Percentiles rank a stretch among this genome's conserved stretches.
These are phyloP conservation scores for Ophiostoma pallidulum DNA, from an alignment of 2,329 filamentous ascomycete genomes.

Conservation along the genomic window DNA sequence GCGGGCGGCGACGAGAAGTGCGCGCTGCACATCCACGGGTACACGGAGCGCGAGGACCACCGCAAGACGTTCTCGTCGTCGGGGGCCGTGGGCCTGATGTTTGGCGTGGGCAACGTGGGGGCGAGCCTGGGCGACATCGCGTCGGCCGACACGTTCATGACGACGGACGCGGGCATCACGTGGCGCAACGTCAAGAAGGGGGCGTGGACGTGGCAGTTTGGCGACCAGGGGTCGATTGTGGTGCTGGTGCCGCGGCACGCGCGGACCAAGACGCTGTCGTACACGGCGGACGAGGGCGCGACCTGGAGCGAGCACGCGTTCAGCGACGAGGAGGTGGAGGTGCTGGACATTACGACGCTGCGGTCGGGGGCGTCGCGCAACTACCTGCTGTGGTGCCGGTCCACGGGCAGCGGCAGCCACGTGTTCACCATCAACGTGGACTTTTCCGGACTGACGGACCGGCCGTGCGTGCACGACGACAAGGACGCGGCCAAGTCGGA, in stretches of 20 bases:
- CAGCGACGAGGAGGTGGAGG: conserved; percentile 54
- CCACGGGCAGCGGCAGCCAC: conserved; percentile 34
- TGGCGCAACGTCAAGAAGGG: conserved; percentile 86
- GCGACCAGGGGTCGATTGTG: conserved; percentile 87
- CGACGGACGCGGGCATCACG: conserved; percentile 76
- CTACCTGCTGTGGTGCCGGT: conserved; percentile 78
- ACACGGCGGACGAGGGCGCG: conserved; percentile 57
- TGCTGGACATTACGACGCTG: conserved; percentile 77
- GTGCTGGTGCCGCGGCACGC: conserved; percentile 68
- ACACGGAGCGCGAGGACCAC: conserved; percentile 78
- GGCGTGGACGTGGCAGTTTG: conserved; percentile 85
- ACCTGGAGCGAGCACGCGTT: conserved; percentile 74
- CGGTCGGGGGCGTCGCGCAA: conserved; percentile 83
- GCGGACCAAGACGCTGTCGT: conserved; percentile 51
- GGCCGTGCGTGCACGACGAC: conserved; percentile 61
- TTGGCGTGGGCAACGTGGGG: conserved; percentile 88
- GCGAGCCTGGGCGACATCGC: conserved; percentile 51
- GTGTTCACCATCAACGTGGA: conserved; percentile 76
- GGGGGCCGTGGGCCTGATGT: conserved; percentile 81
- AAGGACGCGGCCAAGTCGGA: conserved; percentile 47
- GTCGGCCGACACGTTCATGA: conserved; percentile 84
- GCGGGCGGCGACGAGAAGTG: conserved; percentile 56
- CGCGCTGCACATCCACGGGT: conserved; percentile 86
- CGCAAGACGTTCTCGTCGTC: conserved; percentile 79
- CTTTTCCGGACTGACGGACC: conserved; percentile 70